A percentile compares a stretch with the other conserved stretches of the same genome.
Conservation (phyloP, 495 filamentous ascomycete genomes). For the Penicillium bialowiezense region DNA sequence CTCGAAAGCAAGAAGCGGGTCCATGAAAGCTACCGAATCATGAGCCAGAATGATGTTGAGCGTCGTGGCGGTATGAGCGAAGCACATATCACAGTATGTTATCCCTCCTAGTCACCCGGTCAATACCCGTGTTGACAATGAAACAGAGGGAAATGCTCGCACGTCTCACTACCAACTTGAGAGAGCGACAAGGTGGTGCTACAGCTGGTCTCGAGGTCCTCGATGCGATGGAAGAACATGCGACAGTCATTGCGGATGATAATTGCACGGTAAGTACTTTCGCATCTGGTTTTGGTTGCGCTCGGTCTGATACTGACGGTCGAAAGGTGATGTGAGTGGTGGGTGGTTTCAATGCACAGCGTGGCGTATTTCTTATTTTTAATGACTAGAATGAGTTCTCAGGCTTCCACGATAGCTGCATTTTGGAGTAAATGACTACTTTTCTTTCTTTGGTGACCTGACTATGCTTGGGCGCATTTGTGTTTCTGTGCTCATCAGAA, state of each 20-base stretch:
- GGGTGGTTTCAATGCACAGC: neutral
- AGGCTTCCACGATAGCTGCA: neutral
- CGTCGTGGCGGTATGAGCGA: slow-evolving; percentile 60
- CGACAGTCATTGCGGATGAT: slow-evolving; percentile 38
- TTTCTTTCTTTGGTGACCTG: no score
- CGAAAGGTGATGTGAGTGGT: slow-evolving; percentile 24
- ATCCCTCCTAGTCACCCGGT: neutral
- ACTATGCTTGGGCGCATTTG: no score
- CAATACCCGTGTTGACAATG: slow-evolving; percentile 6
- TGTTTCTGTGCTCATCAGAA: no score
- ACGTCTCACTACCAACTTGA: slow-evolving; percentile 48
- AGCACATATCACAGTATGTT: slow-evolving; percentile 61
- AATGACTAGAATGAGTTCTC: neutral
- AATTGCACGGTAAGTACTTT: slow-evolving; percentile 38
- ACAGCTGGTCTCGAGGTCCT: slow-evolving; percentile 7
- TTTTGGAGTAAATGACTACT: no score
- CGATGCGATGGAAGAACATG: neutral
- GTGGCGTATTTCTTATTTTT: neutral
- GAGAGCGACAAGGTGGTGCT: slow-evolving; percentile 31
- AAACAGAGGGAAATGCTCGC: slow-evolving; percentile 59
- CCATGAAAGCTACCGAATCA: slow-evolving; percentile 61
- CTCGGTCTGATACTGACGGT: slow-evolving; percentile 1
- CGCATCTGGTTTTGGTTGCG: neutral
- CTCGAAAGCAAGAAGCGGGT: slow-evolving; percentile 57
- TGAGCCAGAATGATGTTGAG: slow-evolving; percentile 61